These are phyloP conservation scores for Rosa lucieae DNA, from an alignment of 306 rosid genomes.

Conservation along the genomic window DNA sequence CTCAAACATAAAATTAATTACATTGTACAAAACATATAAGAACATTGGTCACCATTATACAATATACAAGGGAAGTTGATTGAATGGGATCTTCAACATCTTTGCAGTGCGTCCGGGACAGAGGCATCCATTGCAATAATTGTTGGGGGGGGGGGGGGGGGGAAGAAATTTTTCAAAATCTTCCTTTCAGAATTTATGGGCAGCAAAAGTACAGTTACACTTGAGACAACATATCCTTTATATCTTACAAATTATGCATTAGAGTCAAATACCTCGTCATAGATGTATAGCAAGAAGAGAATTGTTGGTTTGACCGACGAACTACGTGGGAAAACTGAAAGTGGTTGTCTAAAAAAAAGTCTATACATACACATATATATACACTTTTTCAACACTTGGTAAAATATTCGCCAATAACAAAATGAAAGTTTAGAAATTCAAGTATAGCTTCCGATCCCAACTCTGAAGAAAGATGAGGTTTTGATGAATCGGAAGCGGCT, in stretches of 20 bases:
- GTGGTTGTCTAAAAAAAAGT: too few species aligned
- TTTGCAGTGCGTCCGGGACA: neutral
- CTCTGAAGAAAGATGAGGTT: too few species aligned
- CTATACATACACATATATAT: too few species aligned
- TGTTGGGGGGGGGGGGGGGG: too few species aligned
- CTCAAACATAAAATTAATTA: neutral
- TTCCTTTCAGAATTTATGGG: neutral
- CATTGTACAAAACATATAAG: neutral
- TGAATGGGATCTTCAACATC: neutral
- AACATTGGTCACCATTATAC: neutral
- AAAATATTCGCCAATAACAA: too few species aligned
- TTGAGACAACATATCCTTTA: neutral
- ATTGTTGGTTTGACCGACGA: too few species aligned
- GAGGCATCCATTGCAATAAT: neutral
- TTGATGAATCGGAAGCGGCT: too few species aligned
- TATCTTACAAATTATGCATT: constrained; percentile 6
- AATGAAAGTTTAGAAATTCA: too few species aligned
- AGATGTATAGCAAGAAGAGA: too few species aligned
- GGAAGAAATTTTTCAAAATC: neutral
- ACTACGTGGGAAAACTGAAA: too few species aligned
- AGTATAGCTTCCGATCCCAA: too few species aligned
- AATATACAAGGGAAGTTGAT: neutral
- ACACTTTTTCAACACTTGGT: too few species aligned
- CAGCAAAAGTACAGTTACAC: neutral
- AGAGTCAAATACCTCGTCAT: constrained; percentile 72